Base-by-base conservation (phyloP, 176 grass and related monocot species). In the Oryza nivara region DNA sequence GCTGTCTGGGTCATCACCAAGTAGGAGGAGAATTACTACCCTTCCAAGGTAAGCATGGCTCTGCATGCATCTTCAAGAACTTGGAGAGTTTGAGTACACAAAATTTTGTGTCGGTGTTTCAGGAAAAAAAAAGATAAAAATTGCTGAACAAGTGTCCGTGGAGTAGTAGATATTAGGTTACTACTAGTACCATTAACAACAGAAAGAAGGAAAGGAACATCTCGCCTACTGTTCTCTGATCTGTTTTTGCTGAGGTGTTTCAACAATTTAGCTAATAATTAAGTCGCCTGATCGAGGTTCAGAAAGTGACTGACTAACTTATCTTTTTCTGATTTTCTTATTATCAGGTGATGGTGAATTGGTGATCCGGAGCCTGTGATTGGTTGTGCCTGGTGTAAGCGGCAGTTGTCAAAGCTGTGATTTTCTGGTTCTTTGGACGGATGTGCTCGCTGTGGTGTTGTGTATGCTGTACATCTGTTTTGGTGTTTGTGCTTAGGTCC, bases 1-100 rank as follows among this genome's bases (percentile, higher is more conserved):
- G 94, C 94, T 38, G 74, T 96, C 20, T 96, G 91, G 88, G 69
- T 72, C 84, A 93, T 96, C 88, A 96, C 93, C 73, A 93, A 80
- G 86, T 89, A 93, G 83, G 71, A 70, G 45, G 47, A 61, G 3
- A 9, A 22, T 2, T 15, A n/a, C 0, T 2, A 10, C 23, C 2
- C 34, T 28, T 15, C 12, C 36, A 12, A 70, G 72, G 86, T 87
- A 87, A 28, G 26, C 51, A 63, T 63, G 1, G 8, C 4, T 38
- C 4, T 38, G 36, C 78, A 28, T 51, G 41, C 28, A 6, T 46
- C 9, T 47, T 3, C 14, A 43, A 2, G 12, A 83, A 35, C 70
- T 47, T 35, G 26, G 4, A 36, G 35, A 36, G 35, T 36, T 36
- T 5, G 35, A 54, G 16, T 63, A 1, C 47, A 54, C 51, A 19